A percentile compares a stretch with the other conserved stretches of the same genome.
Conservation (phyloP, 768 basidiomycete genomes). For the Gloeopeniophorella convolvens region DNA sequence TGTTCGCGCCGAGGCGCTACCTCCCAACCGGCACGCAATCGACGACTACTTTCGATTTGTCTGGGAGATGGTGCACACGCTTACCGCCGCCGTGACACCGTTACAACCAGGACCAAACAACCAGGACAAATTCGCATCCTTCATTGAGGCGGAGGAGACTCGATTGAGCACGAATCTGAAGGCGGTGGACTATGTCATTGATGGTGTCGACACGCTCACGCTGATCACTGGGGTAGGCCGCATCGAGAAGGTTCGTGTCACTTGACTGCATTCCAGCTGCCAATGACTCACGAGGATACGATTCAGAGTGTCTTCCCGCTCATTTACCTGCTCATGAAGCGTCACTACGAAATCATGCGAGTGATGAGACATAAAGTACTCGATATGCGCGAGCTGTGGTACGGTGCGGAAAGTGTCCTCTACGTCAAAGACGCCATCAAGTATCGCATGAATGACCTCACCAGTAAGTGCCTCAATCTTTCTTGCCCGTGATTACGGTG, state of each 20-base stretch:
- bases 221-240: conserved; percentile 26
- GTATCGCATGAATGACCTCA: conserved; percentile 4
- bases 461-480: background rate
- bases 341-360: conserved; percentile 21
- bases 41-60: background rate
- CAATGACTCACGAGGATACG: too few species aligned
- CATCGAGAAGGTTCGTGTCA: conserved; percentile 28
- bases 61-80: conserved; percentile 1
- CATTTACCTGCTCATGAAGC: conserved; percentile 15
- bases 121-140: conserved; percentile 19
- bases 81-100: background rate
- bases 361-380: conserved; percentile 6
- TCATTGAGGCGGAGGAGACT: conserved; percentile 24
- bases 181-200: conserved; percentile 25
- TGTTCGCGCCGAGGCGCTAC: background rate
- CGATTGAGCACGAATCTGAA: conserved; percentile 24
- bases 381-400: background rate
- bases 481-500: too few species aligned
- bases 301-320: conserved; percentile 16
- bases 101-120: background rate
- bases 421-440: background rate
- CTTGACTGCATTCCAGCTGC: too few species aligned
- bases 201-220: conserved; percentile 25
- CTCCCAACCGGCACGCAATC: conserved; percentile 3
- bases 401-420: background rate